These are phyloP conservation scores for Rhizoclosmatium globosum DNA, from an alignment of 192 early-diverging fungal genomes.

Conservation along the genomic window DNA sequence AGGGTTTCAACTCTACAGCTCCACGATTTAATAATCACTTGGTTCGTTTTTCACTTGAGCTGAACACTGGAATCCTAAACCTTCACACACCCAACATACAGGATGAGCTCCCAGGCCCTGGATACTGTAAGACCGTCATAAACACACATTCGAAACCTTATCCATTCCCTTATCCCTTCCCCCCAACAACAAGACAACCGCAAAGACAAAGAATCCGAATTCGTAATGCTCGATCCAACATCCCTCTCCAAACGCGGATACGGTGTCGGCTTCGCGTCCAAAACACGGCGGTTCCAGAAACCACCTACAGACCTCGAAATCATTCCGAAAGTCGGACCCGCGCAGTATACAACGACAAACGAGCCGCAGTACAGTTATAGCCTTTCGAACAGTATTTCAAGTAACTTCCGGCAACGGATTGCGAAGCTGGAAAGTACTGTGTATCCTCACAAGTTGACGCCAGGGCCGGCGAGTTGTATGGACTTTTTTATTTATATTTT, in stretches of 20 bases:
- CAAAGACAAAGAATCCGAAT: slow-evolving; percentile 20
- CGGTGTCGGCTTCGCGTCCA: slow-evolving; percentile 58
- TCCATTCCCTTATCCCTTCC: too few species aligned
- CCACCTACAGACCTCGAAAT: slow-evolving; percentile 48
- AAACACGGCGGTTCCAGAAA: slow-evolving; percentile 49
- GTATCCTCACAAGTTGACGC: slow-evolving; percentile 14
- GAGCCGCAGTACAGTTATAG: slow-evolving; percentile 42
- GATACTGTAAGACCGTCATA: slow-evolving; percentile 47
- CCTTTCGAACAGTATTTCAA: slow-evolving; percentile 45
- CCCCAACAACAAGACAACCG: slow-evolving; percentile 22
- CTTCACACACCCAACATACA: not conserved
- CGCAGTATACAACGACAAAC: slow-evolving; percentile 47
- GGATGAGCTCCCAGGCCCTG: slow-evolving; percentile 63
- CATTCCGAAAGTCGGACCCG: slow-evolving; percentile 32
- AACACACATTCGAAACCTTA: not conserved
- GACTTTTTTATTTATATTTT: too few species aligned
- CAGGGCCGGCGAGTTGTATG: slow-evolving; percentile 27
- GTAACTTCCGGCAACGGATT: slow-evolving; percentile 45
- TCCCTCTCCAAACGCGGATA: slow-evolving; percentile 54
- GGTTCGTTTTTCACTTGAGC: slow-evolving; percentile 23
- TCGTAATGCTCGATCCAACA: slow-evolving; percentile 33
- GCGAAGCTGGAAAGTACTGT: slow-evolving; percentile 18
- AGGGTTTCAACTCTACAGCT: slow-evolving; percentile 57
- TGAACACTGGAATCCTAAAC: not conserved
- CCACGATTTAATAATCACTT: slow-evolving; percentile 45